phyloP scores from a whole-genome alignment of 441 rosid species.

The Gossypium schwendimanii region DNA sequence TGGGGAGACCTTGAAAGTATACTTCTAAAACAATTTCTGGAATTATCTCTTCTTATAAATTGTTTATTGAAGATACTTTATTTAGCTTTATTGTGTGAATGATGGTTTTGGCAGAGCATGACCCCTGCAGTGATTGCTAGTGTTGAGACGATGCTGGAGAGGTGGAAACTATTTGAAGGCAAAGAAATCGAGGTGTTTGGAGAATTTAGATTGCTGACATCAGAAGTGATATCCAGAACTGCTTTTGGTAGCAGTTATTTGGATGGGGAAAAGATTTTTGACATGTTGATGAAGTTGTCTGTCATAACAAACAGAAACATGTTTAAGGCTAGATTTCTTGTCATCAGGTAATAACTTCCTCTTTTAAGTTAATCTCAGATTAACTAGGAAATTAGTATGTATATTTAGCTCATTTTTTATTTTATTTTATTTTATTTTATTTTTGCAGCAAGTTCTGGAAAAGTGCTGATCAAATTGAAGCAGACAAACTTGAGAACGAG shows the following conservation, averaged over 20 bases:
- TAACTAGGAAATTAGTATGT: neutral
- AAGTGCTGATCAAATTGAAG: conserved; percentile 33
- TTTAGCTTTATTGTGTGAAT: neutral
- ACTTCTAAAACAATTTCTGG: neutral
- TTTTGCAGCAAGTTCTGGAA: conserved; percentile 24
- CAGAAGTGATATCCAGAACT: conserved; percentile 36
- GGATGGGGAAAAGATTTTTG: conserved; percentile 27
- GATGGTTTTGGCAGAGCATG: neutral
- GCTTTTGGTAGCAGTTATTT: conserved; percentile 38
- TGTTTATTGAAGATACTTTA: neutral
- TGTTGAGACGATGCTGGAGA: conserved; percentile 30
- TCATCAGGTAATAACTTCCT: neutral
- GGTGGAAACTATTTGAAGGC: conserved; percentile 23
- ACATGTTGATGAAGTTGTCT: conserved; percentile 21
- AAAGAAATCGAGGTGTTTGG: neutral
- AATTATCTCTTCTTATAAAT: neutral
- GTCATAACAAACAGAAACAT: neutral
- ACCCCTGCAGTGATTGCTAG: neutral
- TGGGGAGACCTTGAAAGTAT: conserved; percentile 4
- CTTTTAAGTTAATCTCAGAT: neutral
- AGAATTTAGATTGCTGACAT: conserved; percentile 29
- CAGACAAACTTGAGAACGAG: conserved; percentile 27
- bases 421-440: neutral
- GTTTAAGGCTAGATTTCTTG: neutral
- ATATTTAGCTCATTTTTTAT: neutral